Base-by-base conservation (phyloP, 108 stramenopile species). In the Craspedostauros australis region DNA sequence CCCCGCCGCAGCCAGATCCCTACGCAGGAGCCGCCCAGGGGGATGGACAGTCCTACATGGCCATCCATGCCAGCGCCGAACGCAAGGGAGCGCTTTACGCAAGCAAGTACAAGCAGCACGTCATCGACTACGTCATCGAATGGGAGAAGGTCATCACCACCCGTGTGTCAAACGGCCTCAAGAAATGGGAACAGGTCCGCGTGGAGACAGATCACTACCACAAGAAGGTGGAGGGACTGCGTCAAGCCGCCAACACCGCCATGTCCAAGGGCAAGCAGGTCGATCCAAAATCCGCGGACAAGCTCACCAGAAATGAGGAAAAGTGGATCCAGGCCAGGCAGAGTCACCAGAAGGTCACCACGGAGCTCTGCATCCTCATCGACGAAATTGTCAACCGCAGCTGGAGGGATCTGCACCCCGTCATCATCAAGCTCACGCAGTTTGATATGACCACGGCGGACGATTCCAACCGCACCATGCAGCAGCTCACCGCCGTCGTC, bases 381-480 rank as follows among this genome's bases (percentile, higher is more conserved):
- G 84, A 85, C 22, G 88, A 89, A 68, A 68, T 85, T 15, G 78
- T 82, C 46, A 79, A 83, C 5, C 66, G 88, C 8, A 76, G 73
- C 11, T 89, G 88, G 88, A 66, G 80, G 45, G 88, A 89, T 53
- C 50, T 89, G 54, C 84, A 89, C 53, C 88, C 88, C 0, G 36
- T 89, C 30, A 45, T 89, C 62, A 64, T 89, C 42, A 89, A 89
- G 54, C 56, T 80, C 46, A 56, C 76, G 0, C 88, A 89, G 49
- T 89, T 89, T 33, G 88, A 89, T 44, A 60, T 75, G 25, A 85
- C 83, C 0, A 27, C 83, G 21, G 73, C 60, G 32, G 50, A 36
- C 11, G 88, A 89, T 38, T 81, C 83, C 65, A 66, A 81, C 36
- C 62, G 60, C 36, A 46, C 68, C 5, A 30, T 83, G 40, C 14